Evolutionary conservation across 2,329 filamentous ascomycete species (phyloP).

Genomic region (Botrytis byssoidea): DNA sequence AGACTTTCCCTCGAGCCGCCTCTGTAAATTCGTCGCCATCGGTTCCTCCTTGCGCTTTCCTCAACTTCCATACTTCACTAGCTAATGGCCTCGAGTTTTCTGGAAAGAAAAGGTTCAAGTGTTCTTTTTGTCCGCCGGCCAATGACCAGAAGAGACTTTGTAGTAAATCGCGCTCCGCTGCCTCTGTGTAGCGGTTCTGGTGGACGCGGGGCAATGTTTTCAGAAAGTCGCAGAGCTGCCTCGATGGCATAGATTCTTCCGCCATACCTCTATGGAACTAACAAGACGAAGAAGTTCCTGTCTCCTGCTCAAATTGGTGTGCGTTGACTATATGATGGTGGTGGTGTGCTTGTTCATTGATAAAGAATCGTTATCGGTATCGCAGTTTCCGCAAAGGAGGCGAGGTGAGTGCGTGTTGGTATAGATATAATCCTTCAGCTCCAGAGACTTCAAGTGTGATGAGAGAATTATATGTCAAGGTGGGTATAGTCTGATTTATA

Average conservation of each 20-base stretch:
- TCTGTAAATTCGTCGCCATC: conserved; percentile 95
- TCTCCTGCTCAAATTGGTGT: neutral
- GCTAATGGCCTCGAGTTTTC: conserved; percentile 56
- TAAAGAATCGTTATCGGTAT: conserved; percentile 23
- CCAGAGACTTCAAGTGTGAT: no score
- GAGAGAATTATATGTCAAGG: neutral
- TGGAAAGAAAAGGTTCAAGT: conserved; percentile 80
- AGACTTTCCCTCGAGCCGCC: conserved; percentile 85
- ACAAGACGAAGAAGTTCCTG: neutral
- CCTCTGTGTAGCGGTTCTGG: conserved; percentile 71
- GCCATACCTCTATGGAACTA: conserved; percentile 5
- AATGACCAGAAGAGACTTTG: conserved; percentile 84
- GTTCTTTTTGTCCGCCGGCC: conserved; percentile 69
- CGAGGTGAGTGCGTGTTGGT: neutral
- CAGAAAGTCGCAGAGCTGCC: conserved; percentile 79
- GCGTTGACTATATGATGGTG: neutral
- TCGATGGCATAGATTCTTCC: conserved; percentile 46
- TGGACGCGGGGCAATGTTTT: conserved; percentile 72
- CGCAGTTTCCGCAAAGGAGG: conserved; percentile 2
- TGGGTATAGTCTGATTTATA: neutral
- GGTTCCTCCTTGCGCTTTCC: conserved; percentile 84
- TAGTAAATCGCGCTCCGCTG: conserved; percentile 70
- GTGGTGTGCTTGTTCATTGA: conserved; percentile 13
- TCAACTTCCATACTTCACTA: conserved; percentile 66
- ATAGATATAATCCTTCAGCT: neutral